Base-by-base conservation (phyloP, 768 basidiomycete genomes). In the Amanita muscaria region DNA sequence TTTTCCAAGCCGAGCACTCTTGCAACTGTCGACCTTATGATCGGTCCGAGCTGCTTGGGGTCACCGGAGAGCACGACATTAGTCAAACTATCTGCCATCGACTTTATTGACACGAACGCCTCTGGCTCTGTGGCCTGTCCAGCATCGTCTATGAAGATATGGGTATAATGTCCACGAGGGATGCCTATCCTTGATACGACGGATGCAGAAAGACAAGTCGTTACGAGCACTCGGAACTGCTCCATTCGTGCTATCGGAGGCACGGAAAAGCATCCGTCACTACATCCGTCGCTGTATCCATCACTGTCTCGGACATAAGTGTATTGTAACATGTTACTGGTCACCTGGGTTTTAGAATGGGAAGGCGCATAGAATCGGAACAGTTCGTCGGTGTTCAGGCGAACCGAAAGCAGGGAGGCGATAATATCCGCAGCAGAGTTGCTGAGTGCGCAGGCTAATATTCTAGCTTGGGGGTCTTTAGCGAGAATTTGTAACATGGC, bases 41-140 rank as follows among this genome's bases (percentile, higher is more conserved):
- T 76, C 0, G 83, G 83, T 0, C 83, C 80, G 7, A 85, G 66
- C 52, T 85, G 83, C 59, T 79, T 80, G 0, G 76, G 82, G 52
- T 87, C 83, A 0, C 83, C 83, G 1, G 79, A 74, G 0, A 87
- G 64, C 3, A 85, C 57, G 19, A 85, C 59, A 38, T 76, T 79
- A 0, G 82, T 85, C 0, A 51, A 44, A 3, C 56, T 56, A 43
- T 72, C 66, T 0, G 77, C 74, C 58, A 82, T 66, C 1, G 74
- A 76, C 61, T 79, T 79, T 60, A 84, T 72, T 0, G 74, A 63
- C 12, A 82, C 67, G 59, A 82, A 77, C 0, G 68, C 67, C 55
- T 84, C 82, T 0, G 81, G 79, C 56, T 86, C 83, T 0, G 76
- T 79, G 2, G 80, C 80, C 52, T 86, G 82, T 0, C 79, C 82